Conservation (phyloP, 73 alveolate species). For the Breviolum minutum region DNA sequence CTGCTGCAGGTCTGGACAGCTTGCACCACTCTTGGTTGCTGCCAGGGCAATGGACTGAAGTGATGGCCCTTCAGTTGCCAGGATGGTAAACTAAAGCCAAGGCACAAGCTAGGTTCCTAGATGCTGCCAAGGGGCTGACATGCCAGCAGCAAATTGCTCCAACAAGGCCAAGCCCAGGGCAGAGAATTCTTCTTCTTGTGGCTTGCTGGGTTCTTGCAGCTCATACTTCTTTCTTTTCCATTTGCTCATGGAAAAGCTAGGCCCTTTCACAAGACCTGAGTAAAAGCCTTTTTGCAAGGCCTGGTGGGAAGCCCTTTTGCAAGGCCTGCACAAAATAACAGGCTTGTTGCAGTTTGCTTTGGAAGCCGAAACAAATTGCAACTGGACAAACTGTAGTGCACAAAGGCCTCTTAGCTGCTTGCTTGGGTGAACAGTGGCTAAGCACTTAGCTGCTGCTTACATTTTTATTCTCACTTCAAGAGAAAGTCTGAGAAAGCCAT, state of each 20-base stretch:
- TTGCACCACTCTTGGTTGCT: neutral
- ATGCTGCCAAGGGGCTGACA: neutral
- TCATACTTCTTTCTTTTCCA: conserved; percentile 17
- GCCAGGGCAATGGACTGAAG: neutral
- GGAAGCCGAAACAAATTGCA: neutral
- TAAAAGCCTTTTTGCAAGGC: conserved; percentile 6
- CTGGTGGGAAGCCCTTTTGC: neutral
- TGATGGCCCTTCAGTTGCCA: neutral
- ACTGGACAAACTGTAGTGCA: neutral
- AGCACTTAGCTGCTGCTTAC: neutral
- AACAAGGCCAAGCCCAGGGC: neutral
- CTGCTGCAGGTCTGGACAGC: neutral
- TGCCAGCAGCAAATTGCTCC: conserved; percentile 9
- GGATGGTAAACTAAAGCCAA: neutral
- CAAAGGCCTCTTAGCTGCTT: neutral
- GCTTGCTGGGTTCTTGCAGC: too few relatives aligned
- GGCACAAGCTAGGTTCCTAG: neutral
- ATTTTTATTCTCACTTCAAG: neutral
- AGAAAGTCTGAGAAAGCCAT: too few relatives aligned
- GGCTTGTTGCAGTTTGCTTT: neutral
- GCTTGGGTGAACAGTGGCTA: neutral
- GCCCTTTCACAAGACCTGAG: conserved; percentile 18
- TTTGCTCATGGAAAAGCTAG: neutral
- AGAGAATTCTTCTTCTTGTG: neutral
- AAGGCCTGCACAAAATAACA: neutral